Base-by-base conservation (phyloP, 805 yeast genomes). In the Ogataea naganishii region DNA sequence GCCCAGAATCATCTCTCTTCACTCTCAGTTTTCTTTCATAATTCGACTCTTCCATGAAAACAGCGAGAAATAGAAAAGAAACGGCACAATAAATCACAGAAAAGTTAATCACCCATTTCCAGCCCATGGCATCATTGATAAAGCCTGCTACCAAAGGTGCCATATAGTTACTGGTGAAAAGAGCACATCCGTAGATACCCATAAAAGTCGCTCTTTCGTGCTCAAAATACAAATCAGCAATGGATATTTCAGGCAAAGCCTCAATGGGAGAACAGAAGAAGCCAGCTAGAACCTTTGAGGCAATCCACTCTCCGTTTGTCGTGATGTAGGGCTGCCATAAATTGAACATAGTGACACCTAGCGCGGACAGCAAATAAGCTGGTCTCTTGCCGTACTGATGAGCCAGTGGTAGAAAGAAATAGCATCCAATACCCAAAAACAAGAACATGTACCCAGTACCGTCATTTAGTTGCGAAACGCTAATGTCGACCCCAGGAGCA, bases 101-200 rank as follows among this genome's bases (percentile, higher is more conserved):
- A 54, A 70, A 58, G 36, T 41, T 55, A 49, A 72, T 66, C 7
- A 66, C 70, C 75, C 75, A 70, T 37, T 62, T 47, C 64, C 75
- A 75, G 6, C 71, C 68, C 17, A 60, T 52, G 18, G 60, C 63
- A 29, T 65, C 62, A 18, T 63, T 61, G 33, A 75, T 68, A 39
- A 69, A 68, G 9, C 79, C 79, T 9, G 78, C 75, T 27, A 73
- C 60, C 41, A 74, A 56, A 5, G 80, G 80, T 4, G 79, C 80
- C 33, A 72, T 49, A 40, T 57, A 75, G 24, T 73, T 67, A 7
- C 76, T 71, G 9, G 63, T 61, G 21, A 72, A 60, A 12, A 77
- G 57, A 10, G 78, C 70, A 34, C 64, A 49, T 35, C 73, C 71
- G 45, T 75, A 75, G 15, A 71, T 42, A 21, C 65, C 63, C 58